These are phyloP conservation scores for Tillandsia leiboldiana DNA, from an alignment of 176 grass and related monocot species.

Conservation along the genomic window DNA sequence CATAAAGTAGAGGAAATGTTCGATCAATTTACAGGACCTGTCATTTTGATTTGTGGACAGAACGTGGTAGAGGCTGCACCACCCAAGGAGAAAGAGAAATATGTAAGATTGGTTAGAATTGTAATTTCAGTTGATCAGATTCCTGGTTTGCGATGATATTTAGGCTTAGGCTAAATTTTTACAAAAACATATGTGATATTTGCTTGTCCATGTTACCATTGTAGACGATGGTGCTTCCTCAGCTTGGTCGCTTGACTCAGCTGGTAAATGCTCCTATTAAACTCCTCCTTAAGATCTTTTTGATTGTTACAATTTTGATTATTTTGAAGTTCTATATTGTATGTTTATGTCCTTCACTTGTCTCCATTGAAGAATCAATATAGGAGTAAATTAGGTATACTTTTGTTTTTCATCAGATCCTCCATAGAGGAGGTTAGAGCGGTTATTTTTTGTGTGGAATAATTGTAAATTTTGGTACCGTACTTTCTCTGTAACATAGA, in stretches of 20 bases:
- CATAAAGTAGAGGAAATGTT: constrained; percentile 66
- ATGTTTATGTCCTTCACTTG: no score
- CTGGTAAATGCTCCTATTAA: constrained; percentile 26
- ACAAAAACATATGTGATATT: constrained; percentile 5
- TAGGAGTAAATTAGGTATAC: not conserved
- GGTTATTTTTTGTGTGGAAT: not conserved
- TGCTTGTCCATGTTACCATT: constrained; percentile 4
- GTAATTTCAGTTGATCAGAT: constrained; percentile 14
- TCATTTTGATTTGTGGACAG: constrained; percentile 85
- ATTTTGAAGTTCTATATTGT: not conserved
- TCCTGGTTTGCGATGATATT: constrained; percentile 32
- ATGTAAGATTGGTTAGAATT: constrained; percentile 37
- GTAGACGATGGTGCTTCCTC: constrained; percentile 39
- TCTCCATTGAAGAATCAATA: no score
- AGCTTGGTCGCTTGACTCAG: constrained; percentile 28
- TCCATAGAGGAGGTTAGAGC: not conserved
- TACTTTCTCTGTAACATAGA: not conserved
- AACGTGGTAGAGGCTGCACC: constrained; percentile 35
- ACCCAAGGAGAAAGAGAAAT: constrained; percentile 52
- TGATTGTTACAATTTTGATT: not conserved
- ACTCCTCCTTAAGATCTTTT: not conserved
- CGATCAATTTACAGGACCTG: constrained; percentile 56
- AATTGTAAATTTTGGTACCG: not conserved
- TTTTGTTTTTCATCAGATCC: not conserved
- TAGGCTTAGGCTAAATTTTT: constrained; percentile 34